Percentiles rank a stretch among this genome's conserved stretches.
Evolutionary conservation across 345 rosid species (phyloP).

Genomic region (Rhodamnia argentea): DNA sequence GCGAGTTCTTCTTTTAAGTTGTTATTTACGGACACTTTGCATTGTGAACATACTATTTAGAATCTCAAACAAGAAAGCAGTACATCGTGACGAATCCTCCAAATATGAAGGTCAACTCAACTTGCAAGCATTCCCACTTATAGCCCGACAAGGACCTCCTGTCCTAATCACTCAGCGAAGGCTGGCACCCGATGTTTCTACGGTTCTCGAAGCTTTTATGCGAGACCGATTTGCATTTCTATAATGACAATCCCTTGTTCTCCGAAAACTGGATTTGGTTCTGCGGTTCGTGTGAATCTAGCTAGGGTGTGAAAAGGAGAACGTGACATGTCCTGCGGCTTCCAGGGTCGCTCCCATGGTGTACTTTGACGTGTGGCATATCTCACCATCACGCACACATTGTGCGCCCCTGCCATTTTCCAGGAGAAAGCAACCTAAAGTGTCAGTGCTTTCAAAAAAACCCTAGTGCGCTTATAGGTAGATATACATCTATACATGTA

Average conservation of each 20-base stretch:
- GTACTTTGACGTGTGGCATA: background rate
- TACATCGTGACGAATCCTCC: background rate
- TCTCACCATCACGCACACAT: background rate
- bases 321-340: background rate
- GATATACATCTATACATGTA: background rate
- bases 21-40: no score
- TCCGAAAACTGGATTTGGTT: background rate
- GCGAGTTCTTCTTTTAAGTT: no score
- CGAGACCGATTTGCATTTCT: rapidly evolving
- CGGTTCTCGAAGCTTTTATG: background rate
- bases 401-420: background rate
- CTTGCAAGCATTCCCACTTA: background rate
- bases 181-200: background rate
- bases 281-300: background rate
- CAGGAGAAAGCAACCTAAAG: background rate
- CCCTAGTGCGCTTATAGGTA: background rate
- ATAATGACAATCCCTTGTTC: background rate
- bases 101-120: background rate
- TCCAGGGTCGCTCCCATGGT: background rate
- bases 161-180: background rate
- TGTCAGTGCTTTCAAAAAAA: background rate
- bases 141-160: background rate
- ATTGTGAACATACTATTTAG: no score
- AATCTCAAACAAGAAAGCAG: no score
- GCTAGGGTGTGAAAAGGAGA: background rate